These are phyloP conservation scores for Pseudocercospora cruenta DNA, from an alignment of 2,329 filamentous ascomycete genomes.

Conservation along the genomic window DNA sequence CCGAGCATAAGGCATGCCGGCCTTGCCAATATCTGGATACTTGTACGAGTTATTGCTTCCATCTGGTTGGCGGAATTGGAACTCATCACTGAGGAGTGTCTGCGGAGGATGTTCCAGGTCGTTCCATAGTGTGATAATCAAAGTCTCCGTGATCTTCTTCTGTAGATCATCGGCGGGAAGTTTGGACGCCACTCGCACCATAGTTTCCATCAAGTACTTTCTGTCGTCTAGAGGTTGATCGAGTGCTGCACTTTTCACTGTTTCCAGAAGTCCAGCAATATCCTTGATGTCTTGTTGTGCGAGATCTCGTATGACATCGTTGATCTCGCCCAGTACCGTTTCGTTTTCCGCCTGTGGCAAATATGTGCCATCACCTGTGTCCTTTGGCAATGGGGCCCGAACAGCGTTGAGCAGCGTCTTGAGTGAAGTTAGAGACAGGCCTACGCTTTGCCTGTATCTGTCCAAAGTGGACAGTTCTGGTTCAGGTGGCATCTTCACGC, in stretches of 20 bases:
- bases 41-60: conserved; percentile 61
- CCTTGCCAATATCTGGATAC: conserved; percentile 65
- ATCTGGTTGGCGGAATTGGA: conserved; percentile 53
- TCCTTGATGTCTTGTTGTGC: conserved; percentile 30
- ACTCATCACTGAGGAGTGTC: conserved; percentile 48
- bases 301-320: conserved; percentile 32
- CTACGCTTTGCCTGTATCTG: conserved; percentile 26
- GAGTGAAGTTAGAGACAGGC: conserved; percentile 33
- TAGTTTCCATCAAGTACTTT: conserved; percentile 62
- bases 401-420: conserved; percentile 37
- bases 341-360: conserved; percentile 37
- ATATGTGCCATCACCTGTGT: conserved; percentile 51
- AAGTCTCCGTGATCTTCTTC: conserved; percentile 47
- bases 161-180: conserved; percentile 47
- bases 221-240: conserved; percentile 64
- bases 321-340: conserved; percentile 27
- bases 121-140: conserved; percentile 53
- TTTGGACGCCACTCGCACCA: conserved; percentile 53
- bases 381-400: conserved; percentile 39
- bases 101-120: conserved; percentile 54
- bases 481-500: conserved; percentile 18
- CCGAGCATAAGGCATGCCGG: conserved; percentile 69
- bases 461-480: conserved; percentile 33
- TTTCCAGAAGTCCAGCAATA: conserved; percentile 43
- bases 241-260: conserved; percentile 42